These are phyloP conservation scores for Wickerhamiella azymoides DNA, from an alignment of 805 yeast genomes.

Conservation along the genomic window DNA sequence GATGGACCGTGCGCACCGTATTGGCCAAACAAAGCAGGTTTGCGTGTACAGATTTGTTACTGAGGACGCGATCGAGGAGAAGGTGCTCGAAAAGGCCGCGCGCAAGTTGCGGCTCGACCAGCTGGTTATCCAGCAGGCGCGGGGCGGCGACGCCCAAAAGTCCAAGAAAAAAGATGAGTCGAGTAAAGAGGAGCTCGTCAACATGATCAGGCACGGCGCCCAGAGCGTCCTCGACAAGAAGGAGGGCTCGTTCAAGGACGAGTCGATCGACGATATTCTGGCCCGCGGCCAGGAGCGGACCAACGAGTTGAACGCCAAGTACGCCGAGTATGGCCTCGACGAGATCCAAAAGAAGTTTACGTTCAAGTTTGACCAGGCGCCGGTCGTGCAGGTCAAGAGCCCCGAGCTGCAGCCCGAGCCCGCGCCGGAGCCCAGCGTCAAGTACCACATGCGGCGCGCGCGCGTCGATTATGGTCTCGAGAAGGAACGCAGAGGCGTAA, in stretches of 20 bases:
- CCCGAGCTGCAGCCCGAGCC: constrained; percentile 14
- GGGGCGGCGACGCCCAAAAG: constrained; percentile 23
- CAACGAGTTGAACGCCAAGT: constrained; percentile 60
- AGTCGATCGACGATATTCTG: constrained; percentile 64
- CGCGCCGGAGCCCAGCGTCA: constrained; percentile 12
- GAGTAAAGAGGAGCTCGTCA: constrained; percentile 67
- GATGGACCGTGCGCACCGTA: constrained; percentile 89
- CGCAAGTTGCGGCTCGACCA: constrained; percentile 87
- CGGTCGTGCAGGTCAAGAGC: not conserved
- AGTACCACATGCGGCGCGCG: constrained; percentile 30
- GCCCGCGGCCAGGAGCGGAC: constrained; percentile 74
- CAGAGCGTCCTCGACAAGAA: constrained; percentile 57
- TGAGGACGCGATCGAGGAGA: constrained; percentile 93
- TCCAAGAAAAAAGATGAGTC: constrained; percentile 21
- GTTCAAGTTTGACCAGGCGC: constrained; percentile 54
- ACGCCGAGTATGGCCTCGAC: constrained; percentile 74
- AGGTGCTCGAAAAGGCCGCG: constrained; percentile 89
- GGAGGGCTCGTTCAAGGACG: constrained; percentile 26
- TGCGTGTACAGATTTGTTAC: constrained; percentile 84
- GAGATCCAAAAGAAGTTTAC: constrained; percentile 56
- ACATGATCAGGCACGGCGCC: constrained; percentile 97
- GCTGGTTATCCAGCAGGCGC: constrained; percentile 86
- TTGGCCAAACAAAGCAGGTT: constrained; percentile 94
- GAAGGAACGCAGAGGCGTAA: constrained; percentile 47
- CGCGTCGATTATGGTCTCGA: constrained; percentile 44